Evolutionary conservation across 2,329 filamentous ascomycete species (phyloP).

Genomic region (Clarireedia monteithiana): DNA sequence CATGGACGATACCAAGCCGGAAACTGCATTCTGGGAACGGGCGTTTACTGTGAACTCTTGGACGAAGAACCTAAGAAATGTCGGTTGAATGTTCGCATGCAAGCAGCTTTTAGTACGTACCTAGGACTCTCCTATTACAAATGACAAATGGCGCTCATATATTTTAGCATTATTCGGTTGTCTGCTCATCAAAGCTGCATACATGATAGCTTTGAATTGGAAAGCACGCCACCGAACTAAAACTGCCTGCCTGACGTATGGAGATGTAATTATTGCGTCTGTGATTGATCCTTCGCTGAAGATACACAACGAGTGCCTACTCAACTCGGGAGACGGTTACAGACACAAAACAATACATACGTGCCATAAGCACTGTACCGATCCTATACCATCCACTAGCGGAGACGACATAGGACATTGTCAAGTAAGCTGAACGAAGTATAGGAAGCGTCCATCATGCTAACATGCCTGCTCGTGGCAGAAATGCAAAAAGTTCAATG

Average conservation of each 20-base stretch:
- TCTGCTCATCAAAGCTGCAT: slow-evolving; percentile 17
- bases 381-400: slow-evolving; percentile 10
- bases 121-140: neutral
- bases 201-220: slow-evolving; percentile 18
- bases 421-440: slow-evolving; percentile 1
- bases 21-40: neutral
- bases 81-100: slow-evolving; percentile 18
- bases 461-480: neutral
- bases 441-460: neutral
- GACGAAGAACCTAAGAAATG: slow-evolving; percentile 10
- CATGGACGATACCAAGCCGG: neutral
- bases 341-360: slow-evolving; percentile 12
- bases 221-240: slow-evolving; percentile 11
- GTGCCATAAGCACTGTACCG: slow-evolving; percentile 21
- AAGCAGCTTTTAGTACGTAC: slow-evolving; percentile 14
- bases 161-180: slow-evolving; percentile 11
- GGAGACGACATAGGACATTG: slow-evolving; percentile 19
- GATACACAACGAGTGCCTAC: slow-evolving; percentile 19
- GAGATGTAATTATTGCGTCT: slow-evolving; percentile 19
- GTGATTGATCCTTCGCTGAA: slow-evolving; percentile 18
- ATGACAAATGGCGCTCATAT: neutral
- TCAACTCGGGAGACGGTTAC: slow-evolving; percentile 21
- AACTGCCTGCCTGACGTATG: slow-evolving; percentile 17
- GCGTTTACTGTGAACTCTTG: slow-evolving; percentile 3
- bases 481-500: slow-evolving; percentile 20